Evolutionary conservation across 257 asterid species (phyloP).

Genomic region (Rubia yunnanensis): DNA sequence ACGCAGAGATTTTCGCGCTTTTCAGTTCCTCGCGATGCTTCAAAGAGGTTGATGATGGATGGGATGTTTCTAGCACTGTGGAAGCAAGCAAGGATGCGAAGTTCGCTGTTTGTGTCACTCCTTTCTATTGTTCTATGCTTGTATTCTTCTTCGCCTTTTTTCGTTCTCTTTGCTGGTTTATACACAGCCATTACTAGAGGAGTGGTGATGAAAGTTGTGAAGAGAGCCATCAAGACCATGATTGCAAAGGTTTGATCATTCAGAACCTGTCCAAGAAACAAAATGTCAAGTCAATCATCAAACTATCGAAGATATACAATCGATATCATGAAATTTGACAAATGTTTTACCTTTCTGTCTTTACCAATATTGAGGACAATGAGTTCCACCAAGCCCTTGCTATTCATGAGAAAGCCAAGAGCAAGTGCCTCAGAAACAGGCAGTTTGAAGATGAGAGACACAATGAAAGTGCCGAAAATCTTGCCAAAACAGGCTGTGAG

Average conservation of each 20-base stretch:
- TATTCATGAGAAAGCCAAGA: conserved; percentile 80
- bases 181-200: conserved; percentile 45
- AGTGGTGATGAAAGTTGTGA: conserved; percentile 53
- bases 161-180: conserved; percentile 36
- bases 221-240: conserved; percentile 56
- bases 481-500: conserved; percentile 69
- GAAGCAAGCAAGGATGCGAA: conserved; percentile 43
- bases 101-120: conserved; percentile 24
- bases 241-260: conserved; percentile 56
- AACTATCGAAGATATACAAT: background rate
- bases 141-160: conserved; percentile 13
- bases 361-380: conserved; percentile 82
- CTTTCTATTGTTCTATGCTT: conserved; percentile 40
- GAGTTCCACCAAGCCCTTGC: conserved; percentile 73
- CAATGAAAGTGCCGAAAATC: conserved; percentile 54
- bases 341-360: conserved; percentile 49
- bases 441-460: conserved; percentile 41
- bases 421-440: conserved; percentile 52
- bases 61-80: conserved; percentile 43
- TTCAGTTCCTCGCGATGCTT: conserved; percentile 47
- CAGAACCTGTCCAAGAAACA: conserved; percentile 28
- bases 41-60: conserved; percentile 42
- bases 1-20: conserved; percentile 39
- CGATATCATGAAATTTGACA: background rate
- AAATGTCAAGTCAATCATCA: background rate